phyloP scores from a whole-genome alignment of 305 asterid species.

The Ruellia speciosa region DNA sequence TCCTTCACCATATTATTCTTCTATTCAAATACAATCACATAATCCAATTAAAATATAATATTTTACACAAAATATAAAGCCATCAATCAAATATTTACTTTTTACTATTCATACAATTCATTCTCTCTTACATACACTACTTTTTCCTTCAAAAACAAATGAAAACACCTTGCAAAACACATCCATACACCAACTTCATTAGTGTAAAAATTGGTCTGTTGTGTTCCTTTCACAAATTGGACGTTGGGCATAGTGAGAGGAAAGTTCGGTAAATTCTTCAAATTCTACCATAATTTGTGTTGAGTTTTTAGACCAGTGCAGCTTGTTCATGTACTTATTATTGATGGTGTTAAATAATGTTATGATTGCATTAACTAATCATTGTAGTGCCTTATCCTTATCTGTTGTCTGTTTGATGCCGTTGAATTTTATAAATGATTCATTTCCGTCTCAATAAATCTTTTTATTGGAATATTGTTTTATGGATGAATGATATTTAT shows the following conservation, averaged over 20 bases:
- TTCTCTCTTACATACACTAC: not conserved
- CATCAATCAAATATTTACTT: too few species aligned
- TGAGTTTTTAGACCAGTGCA: constrained; percentile 11
- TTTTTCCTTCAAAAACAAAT: not conserved
- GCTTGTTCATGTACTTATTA: constrained; percentile 4
- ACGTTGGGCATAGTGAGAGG: not conserved
- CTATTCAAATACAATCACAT: too few species aligned
- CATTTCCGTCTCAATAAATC: constrained; percentile 6
- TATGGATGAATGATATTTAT: constrained; percentile 13
- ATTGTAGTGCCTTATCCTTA: not conserved
- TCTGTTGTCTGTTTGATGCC: constrained; percentile 3
- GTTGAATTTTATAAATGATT: constrained; percentile 1
- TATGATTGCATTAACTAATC: constrained; percentile 2
- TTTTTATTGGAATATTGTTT: constrained; percentile 4
- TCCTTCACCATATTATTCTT: too few species aligned
- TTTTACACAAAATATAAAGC: too few species aligned
- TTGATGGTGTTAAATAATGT: not conserved
- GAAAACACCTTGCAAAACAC: not conserved
- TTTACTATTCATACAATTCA: too few species aligned
- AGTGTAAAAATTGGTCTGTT: not conserved
- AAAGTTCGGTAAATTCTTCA: not conserved
- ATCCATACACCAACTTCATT: not conserved
- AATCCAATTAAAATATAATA: too few species aligned
- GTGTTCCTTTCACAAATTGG: constrained; percentile 15
- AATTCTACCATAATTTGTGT: constrained; percentile 10